Base-by-base conservation (phyloP, 164 flowering plant genomes). In the Warburgia ugandensis region DNA sequence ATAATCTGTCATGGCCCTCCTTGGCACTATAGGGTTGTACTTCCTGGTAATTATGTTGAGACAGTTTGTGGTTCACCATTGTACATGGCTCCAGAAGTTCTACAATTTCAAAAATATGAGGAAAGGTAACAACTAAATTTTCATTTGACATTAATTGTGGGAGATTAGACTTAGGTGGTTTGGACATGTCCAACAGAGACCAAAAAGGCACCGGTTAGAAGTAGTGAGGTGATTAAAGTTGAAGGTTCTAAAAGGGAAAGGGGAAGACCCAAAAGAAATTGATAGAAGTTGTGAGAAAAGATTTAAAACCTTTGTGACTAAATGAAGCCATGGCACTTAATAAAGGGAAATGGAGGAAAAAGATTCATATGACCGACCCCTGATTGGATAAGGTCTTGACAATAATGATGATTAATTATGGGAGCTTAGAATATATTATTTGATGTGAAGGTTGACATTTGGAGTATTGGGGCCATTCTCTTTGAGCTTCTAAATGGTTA, bases 11-110 rank as follows among this genome's bases (percentile, higher is more conserved):
- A 6, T 46, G 39, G 3, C 22, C 46, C 48, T 23, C 43, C 16
- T 46, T 48, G 54, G 28, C 25, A 27, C 12, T 36, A 55, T 74
- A 79, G 84, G 67, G 58, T 36, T 19, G 29, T 73, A 30, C 48
- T 19, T 54, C 77, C 81, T 6, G 69, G 68, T 21, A 66, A 68
- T 13, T 51, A 51, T 64, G 77, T 67, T 1, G 83, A 78, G 55
- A 80, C 77, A 17, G 77, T 80, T 33, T 83, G 84, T 63, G 84
- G 86, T 0, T 68, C 86, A 6, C 82, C 80, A 23, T 56, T 67
- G 12, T 83, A 80, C 72, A 78, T 83, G 91, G 91, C 84, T 60
- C 91, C 86, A 5, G 91, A 78, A 72, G 67, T 80, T 48, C 63
- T 80, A 33, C 71, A 70, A 35, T 80, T 78, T 54, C 73, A 78